phyloP scores from a whole-genome alignment of 768 basidiomycete genomes.

The Rhizopogon rudus region DNA sequence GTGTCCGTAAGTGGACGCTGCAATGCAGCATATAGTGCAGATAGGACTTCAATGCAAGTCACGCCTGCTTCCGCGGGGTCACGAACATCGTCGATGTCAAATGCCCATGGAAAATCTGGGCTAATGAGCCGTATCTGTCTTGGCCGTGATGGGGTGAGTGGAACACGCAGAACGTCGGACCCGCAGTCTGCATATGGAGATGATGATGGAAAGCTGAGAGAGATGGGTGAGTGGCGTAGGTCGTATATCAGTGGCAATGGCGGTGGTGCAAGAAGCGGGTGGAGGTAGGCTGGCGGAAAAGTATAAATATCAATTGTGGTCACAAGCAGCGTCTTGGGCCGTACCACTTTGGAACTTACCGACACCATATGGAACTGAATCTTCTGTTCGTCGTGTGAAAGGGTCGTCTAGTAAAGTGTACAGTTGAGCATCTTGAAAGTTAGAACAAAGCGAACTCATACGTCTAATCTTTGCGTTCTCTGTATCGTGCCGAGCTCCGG shows the following conservation, averaged over 20 bases:
- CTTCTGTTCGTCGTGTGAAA: background rate
- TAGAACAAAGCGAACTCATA: background rate
- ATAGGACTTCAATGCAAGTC: constrained; percentile 5
- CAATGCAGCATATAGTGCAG: constrained; percentile 1
- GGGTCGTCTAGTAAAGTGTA: background rate
- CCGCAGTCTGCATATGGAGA: background rate
- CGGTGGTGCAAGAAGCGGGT: constrained; percentile 1
- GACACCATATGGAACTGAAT: background rate
- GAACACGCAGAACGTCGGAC: background rate
- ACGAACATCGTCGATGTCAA: background rate
- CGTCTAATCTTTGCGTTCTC: background rate
- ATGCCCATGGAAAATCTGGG: constrained; percentile 6
- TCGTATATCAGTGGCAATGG: constrained; percentile 4
- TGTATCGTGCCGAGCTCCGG: background rate
- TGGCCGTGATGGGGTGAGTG: background rate
- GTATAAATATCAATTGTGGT: background rate
- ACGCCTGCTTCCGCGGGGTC: background rate
- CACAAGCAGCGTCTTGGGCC: background rate
- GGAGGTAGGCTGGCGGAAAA: background rate
- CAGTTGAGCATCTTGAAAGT: background rate
- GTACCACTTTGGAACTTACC: background rate
- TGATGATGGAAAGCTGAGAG: background rate
- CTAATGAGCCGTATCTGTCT: constrained; percentile 3
- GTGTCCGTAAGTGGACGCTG: constrained; percentile 5
- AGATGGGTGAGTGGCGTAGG: background rate